Base-by-base conservation (phyloP, 805 yeast genomes). In the Soucietia sequanensis region DNA sequence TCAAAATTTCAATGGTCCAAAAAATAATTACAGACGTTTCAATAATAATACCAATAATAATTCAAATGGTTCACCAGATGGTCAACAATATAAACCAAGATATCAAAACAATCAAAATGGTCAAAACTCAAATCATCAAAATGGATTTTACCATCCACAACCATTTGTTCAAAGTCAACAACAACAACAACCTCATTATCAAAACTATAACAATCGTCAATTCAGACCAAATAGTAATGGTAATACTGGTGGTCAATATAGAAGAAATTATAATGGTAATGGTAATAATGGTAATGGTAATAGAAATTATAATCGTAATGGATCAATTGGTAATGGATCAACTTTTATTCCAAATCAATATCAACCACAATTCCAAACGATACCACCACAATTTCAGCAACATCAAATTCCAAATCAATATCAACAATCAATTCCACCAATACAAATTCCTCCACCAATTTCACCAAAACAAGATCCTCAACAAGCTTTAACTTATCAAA, bases 401-500 rank as follows among this genome's bases (percentile, higher is more conserved):
- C 28, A 13, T 3, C 8, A 9, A 9, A 9, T 17, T 10, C 31
- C 31, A 11, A 34, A 31, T 20, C 46, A 39, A 23, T 37, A 31
- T 11, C 40, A 34, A 25, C 42, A 32, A 23, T 42, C 43, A 22
- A 23, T 45, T 17, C 20, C 24, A 15, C 58, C 61, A 31, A 52
- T 50, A 21, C 63, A 55, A 37, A 62, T 65, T 17, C 72, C 74
- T 13, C 74, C 74, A 16, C 72, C 74, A 35, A 68, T 68, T 43
- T 65, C 71, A 30, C 72, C 72, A 14, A 64, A 68, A 47, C 72
- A 68, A 47, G 67, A 66, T 39, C 74, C 72, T 20, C 59, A 56
- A 39, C 60, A 60, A 44, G 74, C 74, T 23, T 68, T 68, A 47
- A 57, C 56, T 33, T 59, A 64, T 39, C 98, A 90, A 69, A 68